A percentile compares a stretch with the other conserved stretches of the same genome.
Evolutionary conservation across 2,329 filamentous ascomycete species (phyloP).

Genomic region (Epichloe hybrida): DNA sequence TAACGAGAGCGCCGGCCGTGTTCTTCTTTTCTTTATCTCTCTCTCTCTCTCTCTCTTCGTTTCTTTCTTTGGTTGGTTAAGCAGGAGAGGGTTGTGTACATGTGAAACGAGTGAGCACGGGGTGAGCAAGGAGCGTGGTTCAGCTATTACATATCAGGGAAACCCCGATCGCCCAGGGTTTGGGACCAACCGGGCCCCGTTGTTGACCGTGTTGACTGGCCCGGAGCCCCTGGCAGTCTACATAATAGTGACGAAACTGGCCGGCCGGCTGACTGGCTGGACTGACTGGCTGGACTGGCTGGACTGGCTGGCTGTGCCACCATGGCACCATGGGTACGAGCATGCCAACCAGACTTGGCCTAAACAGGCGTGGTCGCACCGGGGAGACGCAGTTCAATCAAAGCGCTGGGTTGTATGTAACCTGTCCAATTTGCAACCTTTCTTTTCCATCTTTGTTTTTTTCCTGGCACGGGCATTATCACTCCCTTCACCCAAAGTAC

Average conservation of each 20-base stretch:
- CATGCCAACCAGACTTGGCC: neutral
- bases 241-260: neutral
- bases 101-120: neutral
- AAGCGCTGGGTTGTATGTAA: no score
- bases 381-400: neutral
- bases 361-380: neutral
- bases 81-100: neutral
- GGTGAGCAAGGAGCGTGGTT: neutral
- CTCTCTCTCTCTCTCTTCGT: neutral
- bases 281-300: no score
- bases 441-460: neutral
- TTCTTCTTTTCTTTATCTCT: neutral
- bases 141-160: neutral
- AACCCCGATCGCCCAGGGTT: neutral
- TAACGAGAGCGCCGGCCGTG: neutral
- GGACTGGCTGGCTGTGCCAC: neutral
- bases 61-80: neutral
- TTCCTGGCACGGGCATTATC: neutral
- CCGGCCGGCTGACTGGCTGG: neutral
- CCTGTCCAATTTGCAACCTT: neutral
- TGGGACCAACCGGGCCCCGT: neutral
- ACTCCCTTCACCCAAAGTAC: neutral
- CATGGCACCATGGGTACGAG: neutral
- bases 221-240: neutral
- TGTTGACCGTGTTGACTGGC: neutral